Conservation (phyloP, 345 rosid genomes). For the Pistacia vera region DNA sequence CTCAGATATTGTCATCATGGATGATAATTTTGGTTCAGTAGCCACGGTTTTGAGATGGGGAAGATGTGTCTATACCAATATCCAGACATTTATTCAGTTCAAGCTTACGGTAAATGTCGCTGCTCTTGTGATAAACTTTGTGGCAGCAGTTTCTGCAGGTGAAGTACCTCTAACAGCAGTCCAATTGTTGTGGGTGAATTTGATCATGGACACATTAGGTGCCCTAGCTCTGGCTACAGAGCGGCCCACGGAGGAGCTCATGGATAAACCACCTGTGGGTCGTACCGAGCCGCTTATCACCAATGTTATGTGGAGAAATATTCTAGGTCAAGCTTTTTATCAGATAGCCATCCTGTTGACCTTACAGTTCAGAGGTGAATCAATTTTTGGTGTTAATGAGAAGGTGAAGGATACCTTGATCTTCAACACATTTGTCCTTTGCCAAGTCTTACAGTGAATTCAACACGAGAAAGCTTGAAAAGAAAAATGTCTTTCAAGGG, state of each 20-base stretch:
- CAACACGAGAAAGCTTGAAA: slow-evolving; percentile 64
- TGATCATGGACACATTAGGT: slow-evolving; percentile 81
- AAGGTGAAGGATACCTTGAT: slow-evolving; percentile 63
- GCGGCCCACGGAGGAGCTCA: slow-evolving; percentile 62
- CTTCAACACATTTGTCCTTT: slow-evolving; percentile 68
- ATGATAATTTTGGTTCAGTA: slow-evolving; percentile 71
- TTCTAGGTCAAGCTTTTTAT: slow-evolving; percentile 63
- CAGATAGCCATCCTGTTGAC: slow-evolving; percentile 64
- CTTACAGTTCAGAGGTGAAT: slow-evolving; percentile 64
- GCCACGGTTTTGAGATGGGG: slow-evolving; percentile 77
- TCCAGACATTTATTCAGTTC: slow-evolving; percentile 76
- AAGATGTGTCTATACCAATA: slow-evolving; percentile 72
- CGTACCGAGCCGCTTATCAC: slow-evolving; percentile 64
- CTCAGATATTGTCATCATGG: slow-evolving; percentile 76
- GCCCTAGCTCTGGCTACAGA: slow-evolving; percentile 78
- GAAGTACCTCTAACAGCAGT: slow-evolving; percentile 70
- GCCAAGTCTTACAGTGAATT: slow-evolving; percentile 84
- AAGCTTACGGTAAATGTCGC: slow-evolving; percentile 76
- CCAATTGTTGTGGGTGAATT: slow-evolving; percentile 71
- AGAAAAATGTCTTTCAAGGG: slow-evolving; percentile 71
- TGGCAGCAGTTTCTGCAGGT: slow-evolving; percentile 74
- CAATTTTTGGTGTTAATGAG: slow-evolving; percentile 47
- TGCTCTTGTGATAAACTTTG: slow-evolving; percentile 67
- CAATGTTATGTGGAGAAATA: slow-evolving; percentile 76
- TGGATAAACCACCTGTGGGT: slow-evolving; percentile 58